Percentiles rank a stretch among this genome's conserved stretches.
These are phyloP conservation scores for Arbutus unedo DNA, from an alignment of 148 eudicot genomes.

Conservation along the genomic window DNA sequence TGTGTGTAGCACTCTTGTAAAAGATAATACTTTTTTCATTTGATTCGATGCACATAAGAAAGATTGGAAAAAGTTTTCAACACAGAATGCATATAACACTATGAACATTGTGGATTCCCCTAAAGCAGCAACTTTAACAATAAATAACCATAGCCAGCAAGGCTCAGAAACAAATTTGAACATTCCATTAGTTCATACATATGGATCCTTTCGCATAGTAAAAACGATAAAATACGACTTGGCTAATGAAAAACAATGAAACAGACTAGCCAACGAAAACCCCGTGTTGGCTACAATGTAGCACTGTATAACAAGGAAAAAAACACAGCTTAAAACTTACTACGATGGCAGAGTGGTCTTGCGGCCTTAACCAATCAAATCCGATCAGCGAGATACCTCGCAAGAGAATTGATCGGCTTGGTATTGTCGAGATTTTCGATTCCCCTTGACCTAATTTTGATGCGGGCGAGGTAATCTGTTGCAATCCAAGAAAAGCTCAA, in stretches of 20 bases:
- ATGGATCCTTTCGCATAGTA: neutral
- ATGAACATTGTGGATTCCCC: neutral
- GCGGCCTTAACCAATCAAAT: conserved; percentile 34
- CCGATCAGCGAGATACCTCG: conserved; percentile 56
- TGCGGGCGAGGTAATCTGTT: conserved; percentile 77
- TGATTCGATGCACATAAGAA: too few species aligned
- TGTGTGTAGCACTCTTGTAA: too few species aligned
- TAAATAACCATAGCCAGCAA: neutral
- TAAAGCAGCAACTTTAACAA: neutral
- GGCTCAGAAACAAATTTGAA: neutral
- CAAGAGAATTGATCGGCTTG: conserved; percentile 66
- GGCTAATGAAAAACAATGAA: neutral
- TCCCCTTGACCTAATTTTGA: conserved; percentile 45
- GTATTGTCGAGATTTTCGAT: conserved; percentile 17
- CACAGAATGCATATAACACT: neutral
- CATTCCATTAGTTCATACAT: neutral
- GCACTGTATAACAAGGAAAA: neutral
- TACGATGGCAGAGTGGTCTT: conserved; percentile 67
- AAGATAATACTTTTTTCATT: too few species aligned
- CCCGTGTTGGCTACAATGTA: neutral
- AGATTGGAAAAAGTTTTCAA: too few species aligned
- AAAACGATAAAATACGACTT: neutral
- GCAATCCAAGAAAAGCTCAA: conserved; percentile 92
- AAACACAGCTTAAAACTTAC: neutral
- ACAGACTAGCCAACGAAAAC: neutral